A percentile compares a stretch with the other conserved stretches of the same genome.
These are phyloP conservation scores for Paramecium sonneborni DNA, from an alignment of 73 alveolate species.

Conservation along the genomic window DNA sequence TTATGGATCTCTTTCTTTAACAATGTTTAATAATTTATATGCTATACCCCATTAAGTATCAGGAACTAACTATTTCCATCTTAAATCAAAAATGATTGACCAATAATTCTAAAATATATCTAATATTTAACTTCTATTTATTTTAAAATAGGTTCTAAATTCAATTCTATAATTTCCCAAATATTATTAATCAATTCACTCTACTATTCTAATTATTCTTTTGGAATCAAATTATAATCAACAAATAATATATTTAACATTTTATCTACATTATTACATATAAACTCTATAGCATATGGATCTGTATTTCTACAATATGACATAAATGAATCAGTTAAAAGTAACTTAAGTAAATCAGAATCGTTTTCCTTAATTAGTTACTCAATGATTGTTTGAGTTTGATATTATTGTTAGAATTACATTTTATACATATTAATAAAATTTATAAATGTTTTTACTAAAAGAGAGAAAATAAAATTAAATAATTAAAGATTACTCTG, in stretches of 20 bases:
- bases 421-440: background rate
- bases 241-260: background rate
- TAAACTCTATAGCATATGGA: background rate
- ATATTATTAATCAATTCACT: background rate
- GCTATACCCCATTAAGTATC: conserved; percentile 16
- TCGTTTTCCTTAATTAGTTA: background rate
- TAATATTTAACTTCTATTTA: background rate
- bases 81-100: background rate
- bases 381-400: background rate
- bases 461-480: too few relatives aligned
- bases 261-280: background rate
- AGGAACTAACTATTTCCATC: background rate
- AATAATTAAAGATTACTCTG: too few relatives aligned
- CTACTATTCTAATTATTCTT: background rate
- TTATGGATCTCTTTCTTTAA: background rate
- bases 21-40: background rate
- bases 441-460: background rate
- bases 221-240: background rate
- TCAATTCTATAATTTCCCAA: conserved; percentile 2
- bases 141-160: background rate
- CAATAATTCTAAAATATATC: background rate
- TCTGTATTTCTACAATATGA: background rate
- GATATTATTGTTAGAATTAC: background rate
- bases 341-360: background rate
- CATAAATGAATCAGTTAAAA: background rate